phyloP scores from a whole-genome alignment of 2,329 filamentous ascomycete genomes.

The Penicillium thymicola region DNA sequence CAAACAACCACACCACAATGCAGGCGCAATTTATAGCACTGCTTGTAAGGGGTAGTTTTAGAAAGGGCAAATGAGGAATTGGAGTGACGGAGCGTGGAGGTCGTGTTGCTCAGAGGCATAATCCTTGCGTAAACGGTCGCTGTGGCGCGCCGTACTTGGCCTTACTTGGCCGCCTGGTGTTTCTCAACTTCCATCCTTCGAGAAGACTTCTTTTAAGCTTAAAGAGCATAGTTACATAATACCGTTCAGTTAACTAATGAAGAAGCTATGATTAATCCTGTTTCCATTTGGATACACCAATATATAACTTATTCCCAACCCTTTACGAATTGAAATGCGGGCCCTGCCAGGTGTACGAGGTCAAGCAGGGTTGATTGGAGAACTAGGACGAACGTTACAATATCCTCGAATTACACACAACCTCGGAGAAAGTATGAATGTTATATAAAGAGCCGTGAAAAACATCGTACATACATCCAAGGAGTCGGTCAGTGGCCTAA shows the following conservation, averaged over 20 bases:
- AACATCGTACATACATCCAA: not conserved
- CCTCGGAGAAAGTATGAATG: too few relatives aligned
- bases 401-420: not conserved
- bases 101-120: conserved; percentile 5
- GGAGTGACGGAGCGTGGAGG: not conserved
- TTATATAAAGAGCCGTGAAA: too few relatives aligned
- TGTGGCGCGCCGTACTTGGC: not conserved
- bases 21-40: not conserved
- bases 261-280: not conserved
- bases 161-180: not conserved
- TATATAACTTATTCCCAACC: not conserved
- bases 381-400: not conserved
- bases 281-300: not conserved
- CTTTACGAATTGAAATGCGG: too few relatives aligned
- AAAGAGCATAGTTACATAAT: not conserved
- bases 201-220: not conserved
- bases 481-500: not conserved
- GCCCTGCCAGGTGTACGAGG: too few relatives aligned
- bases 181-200: not conserved
- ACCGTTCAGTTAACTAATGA: not conserved
- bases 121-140: conserved; percentile 1
- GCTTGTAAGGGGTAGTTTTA: not conserved
- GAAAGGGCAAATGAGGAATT: not conserved
- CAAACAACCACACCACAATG: not conserved
- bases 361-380: not conserved